A percentile compares a stretch with the other conserved stretches of the same genome.
Conservation (phyloP, 768 basidiomycete genomes). For the Psilocybe subaeruginosa region DNA sequence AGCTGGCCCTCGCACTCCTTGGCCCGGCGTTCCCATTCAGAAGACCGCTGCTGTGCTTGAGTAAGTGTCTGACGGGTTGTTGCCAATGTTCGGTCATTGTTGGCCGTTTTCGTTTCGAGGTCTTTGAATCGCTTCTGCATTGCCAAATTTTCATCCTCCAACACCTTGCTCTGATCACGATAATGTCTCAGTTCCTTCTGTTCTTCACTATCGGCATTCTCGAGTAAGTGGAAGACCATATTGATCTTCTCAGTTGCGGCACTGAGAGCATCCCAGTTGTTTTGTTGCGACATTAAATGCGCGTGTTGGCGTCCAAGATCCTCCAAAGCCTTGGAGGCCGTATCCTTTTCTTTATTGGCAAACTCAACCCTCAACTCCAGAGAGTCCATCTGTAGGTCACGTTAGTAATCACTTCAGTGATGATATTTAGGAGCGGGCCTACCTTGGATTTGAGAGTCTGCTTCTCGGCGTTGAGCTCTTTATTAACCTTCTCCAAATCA, state of each 20-base stretch:
- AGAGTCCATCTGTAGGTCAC: conserved; percentile 51
- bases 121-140: conserved; percentile 79
- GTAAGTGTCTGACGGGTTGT: conserved; percentile 64
- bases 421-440: conserved; percentile 21
- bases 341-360: conserved; percentile 65
- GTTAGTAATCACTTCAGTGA: conserved; percentile 13
- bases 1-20: conserved; percentile 71
- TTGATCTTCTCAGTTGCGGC: conserved; percentile 77
- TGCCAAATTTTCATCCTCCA: conserved; percentile 69
- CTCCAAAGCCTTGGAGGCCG: conserved; percentile 50
- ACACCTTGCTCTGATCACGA: conserved; percentile 62
- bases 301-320: conserved; percentile 65
- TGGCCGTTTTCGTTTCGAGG: conserved; percentile 61
- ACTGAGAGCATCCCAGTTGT: conserved; percentile 79
- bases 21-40: conserved; percentile 82
- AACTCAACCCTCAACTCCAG: conserved; percentile 62
- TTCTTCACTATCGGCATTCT: conserved; percentile 71
- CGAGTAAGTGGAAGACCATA: conserved; percentile 59
- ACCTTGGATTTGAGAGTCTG: conserved; percentile 64
- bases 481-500: conserved; percentile 64
- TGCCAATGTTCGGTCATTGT: conserved; percentile 60
- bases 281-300: conserved; percentile 60
- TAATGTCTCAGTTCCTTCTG: conserved; percentile 67
- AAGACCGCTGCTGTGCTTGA: conserved; percentile 76
- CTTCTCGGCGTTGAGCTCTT: conserved; percentile 58